Base-by-base conservation (phyloP, 2,329 filamentous ascomycete genomes). In the Ophiostoma tasmaniense region DNA sequence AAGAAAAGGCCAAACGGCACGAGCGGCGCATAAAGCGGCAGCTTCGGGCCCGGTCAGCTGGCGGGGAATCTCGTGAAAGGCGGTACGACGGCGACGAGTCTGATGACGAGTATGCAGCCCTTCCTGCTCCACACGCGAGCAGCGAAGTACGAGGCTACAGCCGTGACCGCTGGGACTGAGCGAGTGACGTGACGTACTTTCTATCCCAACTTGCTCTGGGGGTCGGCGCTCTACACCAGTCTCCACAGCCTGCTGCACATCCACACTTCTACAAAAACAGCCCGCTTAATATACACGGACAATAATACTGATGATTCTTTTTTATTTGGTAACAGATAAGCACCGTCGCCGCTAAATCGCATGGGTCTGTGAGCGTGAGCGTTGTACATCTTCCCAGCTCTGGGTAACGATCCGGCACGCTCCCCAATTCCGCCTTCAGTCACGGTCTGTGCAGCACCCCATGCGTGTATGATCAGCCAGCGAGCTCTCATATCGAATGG, bases 1-100 rank as follows among this genome's bases (percentile, higher is more conserved):
- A 79, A 66, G 81, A 86, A 75, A 85, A 81, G 74, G 76, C 76
- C 37, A 77, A 77, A 67, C 83, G 85, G 22, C 84, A 85, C 72
- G 77, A 83, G 68, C 81, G 73, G 73, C 81, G 85, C 55, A 70
- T 81, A 35, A 77, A 83, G 73, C 78, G 74, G 20, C 71, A 71
- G 55, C 65, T 67, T 17, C 64, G 61, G 59, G 30, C 68, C 37
- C 68, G 66, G 17, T 66, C 68, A 30, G 50, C n/a, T n/a, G 70
- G 70, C 68, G 72, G 71, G 59, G 76, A 71, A 73, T 76, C 69
- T 73, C 71, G 67, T 71, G 71, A 82, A 73, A 77, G 80, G 72
- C 30, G 35, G 20, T 28, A 64, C 62, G 62, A 42, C 37, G 33
- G 35, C 28, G 28, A 52, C 64, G 8, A 33, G 25, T 25, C 37